Base-by-base conservation (phyloP, 768 basidiomycete species). In the Hygrocybe punicea region DNA sequence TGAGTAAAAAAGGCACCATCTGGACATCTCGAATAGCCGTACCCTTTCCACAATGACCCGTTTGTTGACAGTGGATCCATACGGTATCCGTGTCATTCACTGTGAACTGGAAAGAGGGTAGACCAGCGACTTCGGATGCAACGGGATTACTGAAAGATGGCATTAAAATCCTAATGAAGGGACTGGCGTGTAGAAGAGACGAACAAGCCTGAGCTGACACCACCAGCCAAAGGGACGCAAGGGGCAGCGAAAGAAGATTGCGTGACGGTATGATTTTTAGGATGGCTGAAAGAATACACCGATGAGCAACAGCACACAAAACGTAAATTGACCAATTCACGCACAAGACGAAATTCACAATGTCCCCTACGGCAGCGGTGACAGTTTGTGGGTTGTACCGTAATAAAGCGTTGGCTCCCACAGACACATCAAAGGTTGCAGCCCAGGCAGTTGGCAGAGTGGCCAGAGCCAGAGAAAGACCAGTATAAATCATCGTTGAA, bases 171-270 rank as follows among this genome's bases (percentile, higher is more conserved):
- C 48, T 34, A 2, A 23, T 21, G 9, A 33, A 23, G 11, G 39
- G 21, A 51, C 17, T 16, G 37, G 6, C 5, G 4, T n/a, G 35
- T 29, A 8, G 29, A 29, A 57, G 42, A n/a, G 23, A 61, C 60
- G 49, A 62, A 66, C 70, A 65, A 72, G 13, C 65, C 65, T 7
- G 71, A 73, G 42, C 67, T 58, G 14, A 60, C 37, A 23, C 71
- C 71, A 14, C 34, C 51, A 0, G 55, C 23, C 25, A 67, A 45
- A 1, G 59, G 29, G 33, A 60, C 49, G 59, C 74, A 76, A 1
- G 74, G 74, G 3, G 62, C 62, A 34, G 64, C 61, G 57, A 76
- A 75, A 3, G 70, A 53, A 8, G 72, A 72, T 56, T 74, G 69
- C 5, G 72, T 73, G 9, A 68, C 72, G 10, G 71, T 70, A 58